These are phyloP conservation scores for Colletotrichum acutatum DNA, from an alignment of 2,329 filamentous ascomycete genomes.

Conservation along the genomic window DNA sequence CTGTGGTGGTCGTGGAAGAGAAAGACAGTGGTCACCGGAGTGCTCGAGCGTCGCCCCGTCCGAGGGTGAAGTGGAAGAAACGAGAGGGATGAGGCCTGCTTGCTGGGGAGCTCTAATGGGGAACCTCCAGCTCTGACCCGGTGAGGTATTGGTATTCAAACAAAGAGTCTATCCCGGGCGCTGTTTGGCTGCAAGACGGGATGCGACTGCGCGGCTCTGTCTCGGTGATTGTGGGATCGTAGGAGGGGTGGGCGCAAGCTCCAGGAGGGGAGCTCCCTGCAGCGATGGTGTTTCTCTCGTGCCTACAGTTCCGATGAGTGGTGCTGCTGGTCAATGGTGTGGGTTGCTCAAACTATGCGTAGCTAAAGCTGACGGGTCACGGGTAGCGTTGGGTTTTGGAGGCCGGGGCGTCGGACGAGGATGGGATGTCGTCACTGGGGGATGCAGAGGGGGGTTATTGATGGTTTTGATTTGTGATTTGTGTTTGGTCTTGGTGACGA, in stretches of 20 bases:
- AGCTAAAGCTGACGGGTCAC: not conserved
- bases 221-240: conserved; percentile 7
- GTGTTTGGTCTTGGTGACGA: not conserved
- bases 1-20: not conserved
- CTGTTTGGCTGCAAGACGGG: not conserved
- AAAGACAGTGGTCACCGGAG: not conserved
- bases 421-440: not conserved
- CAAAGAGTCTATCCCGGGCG: not conserved
- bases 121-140: not conserved
- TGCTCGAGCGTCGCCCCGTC: conserved; percentile 5
- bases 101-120: not conserved
- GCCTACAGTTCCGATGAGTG: conserved; percentile 14
- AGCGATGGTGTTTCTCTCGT: conserved; percentile 3
- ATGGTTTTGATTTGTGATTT: not conserved
- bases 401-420: not conserved
- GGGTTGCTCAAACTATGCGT: not conserved
- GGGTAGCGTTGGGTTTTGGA: not conserved
- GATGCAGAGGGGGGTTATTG: not conserved
- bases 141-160: not conserved
- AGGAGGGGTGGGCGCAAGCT: conserved; percentile 7
- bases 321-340: not conserved
- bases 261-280: conserved; percentile 21
- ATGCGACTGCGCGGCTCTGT: conserved; percentile 28
- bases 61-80: not conserved
- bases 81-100: conserved; percentile 9